phyloP scores from a whole-genome alignment of 768 basidiomycete genomes.

The Rhizopogon roseolus region DNA sequence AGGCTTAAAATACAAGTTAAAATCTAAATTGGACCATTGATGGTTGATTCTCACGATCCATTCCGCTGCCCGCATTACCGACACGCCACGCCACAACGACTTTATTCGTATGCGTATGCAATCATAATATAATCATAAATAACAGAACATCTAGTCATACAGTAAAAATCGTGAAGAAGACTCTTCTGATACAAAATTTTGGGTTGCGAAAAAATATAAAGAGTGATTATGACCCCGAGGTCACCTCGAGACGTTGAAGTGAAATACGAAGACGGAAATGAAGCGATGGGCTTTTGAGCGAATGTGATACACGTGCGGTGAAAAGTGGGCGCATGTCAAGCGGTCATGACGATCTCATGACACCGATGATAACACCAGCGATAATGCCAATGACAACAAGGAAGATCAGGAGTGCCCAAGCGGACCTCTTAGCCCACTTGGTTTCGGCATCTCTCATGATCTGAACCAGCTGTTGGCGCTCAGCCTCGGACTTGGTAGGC shows the following conservation, averaged over 20 bases:
- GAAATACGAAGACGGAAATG: not conserved
- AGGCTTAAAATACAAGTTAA: slow-evolving; percentile 6
- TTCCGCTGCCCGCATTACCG: not conserved
- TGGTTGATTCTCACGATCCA: slow-evolving; percentile 21
- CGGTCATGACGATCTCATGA: slow-evolving; percentile 4
- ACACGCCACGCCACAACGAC: no score
- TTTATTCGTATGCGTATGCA: not conserved
- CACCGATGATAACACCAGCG: slow-evolving; percentile 1
- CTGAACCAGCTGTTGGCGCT: slow-evolving; percentile 26
- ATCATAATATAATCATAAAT: slow-evolving; percentile 8
- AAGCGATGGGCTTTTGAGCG: not conserved
- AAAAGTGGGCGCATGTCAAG: not conserved
- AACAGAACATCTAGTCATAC: slow-evolving; percentile 2
- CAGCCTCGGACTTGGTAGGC: slow-evolving; percentile 30
- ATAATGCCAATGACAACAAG: slow-evolving; percentile 2
- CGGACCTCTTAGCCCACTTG: slow-evolving; percentile 38
- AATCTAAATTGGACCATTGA: not conserved
- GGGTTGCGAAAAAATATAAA: not conserved
- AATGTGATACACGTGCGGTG: not conserved
- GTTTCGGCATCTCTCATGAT: slow-evolving; percentile 32
- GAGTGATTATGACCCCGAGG: not conserved
- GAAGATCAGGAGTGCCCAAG: slow-evolving; percentile 8
- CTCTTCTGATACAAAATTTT: slow-evolving; percentile 2
- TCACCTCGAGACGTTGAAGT: not conserved
- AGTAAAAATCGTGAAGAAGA: not conserved